Base-by-base conservation (phyloP, 495 filamentous ascomycete genomes). In the Cladorrhinum samala region DNA sequence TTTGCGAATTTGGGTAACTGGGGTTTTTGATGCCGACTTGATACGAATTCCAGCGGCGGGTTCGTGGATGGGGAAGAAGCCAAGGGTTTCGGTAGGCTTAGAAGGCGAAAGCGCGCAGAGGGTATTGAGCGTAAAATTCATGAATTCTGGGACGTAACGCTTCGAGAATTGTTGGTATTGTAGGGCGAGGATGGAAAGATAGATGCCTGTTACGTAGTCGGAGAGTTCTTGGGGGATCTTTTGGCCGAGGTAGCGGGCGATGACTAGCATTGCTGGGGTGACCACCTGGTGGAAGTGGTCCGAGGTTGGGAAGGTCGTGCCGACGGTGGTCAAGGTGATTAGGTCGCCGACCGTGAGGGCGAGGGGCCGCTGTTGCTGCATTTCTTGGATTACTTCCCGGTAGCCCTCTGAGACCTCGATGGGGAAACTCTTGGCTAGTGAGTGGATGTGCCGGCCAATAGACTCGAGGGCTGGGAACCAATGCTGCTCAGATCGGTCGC, bases 261-360 rank as follows among this genome's bases (percentile, higher is more conserved):
- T 86, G 46, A 78, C 80, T 6, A 96, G 78, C 63, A 88, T 86
- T 1, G 92, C 87, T 0, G 93, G 93, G 3, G 93, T 97, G 44
- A 87, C 83, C 14, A 97, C 86, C 50, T 90, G 85, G 58, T 97
- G 93, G 68, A 96, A 97, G 67, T 95, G 89, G 70, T 99, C 93
- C 0, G 89, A 95, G 0, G 94, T 95, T 4, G 94, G 90, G 66
- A 94, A 99, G 53, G 92, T 87, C 7, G 83, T 82, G 24, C 82
- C 82, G 57, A 96, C 80, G 0, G 89, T 89, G 1, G 89, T 91
- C 37, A 99, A 70, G 21, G 95, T 66, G 9, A 91, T 67, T 19
- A 97, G 75, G 63, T 97, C 91, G 2, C 88, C 87, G 9, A 84
- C 76, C 2, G 74, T 82, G 9, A 86, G 82, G 16, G 72, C 74